A percentile compares a stretch with the other conserved stretches of the same genome.
Evolutionary conservation across 1,139 yeast genomes (phyloP).

Genomic region (Suhomyces ambrosiae): DNA sequence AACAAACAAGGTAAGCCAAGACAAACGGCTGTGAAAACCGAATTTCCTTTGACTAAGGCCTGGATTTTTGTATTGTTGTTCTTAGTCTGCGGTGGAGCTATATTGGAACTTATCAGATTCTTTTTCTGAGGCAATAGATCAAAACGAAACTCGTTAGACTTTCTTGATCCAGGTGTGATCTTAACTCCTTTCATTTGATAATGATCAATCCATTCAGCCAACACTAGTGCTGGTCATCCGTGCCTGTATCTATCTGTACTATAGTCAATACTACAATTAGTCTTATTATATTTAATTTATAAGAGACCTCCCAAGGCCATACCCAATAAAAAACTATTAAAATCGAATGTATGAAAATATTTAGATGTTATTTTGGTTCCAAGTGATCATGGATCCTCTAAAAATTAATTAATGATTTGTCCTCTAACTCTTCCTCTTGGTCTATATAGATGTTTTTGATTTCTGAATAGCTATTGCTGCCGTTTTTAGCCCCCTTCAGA

Average conservation of each 20-base stretch:
- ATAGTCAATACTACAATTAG: constrained; percentile 7
- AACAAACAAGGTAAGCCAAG: constrained; percentile 68
- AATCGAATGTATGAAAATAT: neutral
- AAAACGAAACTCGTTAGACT: no score
- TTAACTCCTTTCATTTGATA: no score
- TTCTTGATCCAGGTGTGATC: no score
- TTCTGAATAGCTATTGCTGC: neutral
- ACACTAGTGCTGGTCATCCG: constrained; percentile 2
- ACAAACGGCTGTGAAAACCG: constrained; percentile 32
- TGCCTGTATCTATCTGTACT: constrained; percentile 7
- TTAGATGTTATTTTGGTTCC: neutral
- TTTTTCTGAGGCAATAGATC: constrained; percentile 31
- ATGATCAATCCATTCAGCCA: no score
- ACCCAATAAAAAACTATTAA: neutral
- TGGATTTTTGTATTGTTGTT: constrained; percentile 69
- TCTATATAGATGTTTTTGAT: constrained; percentile 10
- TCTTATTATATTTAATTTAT: neutral
- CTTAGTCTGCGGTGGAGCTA: constrained; percentile 80
- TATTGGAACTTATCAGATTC: constrained; percentile 64
- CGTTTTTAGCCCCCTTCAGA: neutral
- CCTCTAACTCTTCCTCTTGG: constrained; percentile 8
- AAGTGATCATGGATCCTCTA: neutral
- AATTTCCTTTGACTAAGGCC: constrained; percentile 54
- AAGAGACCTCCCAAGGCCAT: neutral
- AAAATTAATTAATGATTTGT: neutral